Evolutionary conservation across 768 basidiomycete species (phyloP), one percentile per base, ranked within the genome.

Genomic region (Lactifluus subvellereus): DNA sequence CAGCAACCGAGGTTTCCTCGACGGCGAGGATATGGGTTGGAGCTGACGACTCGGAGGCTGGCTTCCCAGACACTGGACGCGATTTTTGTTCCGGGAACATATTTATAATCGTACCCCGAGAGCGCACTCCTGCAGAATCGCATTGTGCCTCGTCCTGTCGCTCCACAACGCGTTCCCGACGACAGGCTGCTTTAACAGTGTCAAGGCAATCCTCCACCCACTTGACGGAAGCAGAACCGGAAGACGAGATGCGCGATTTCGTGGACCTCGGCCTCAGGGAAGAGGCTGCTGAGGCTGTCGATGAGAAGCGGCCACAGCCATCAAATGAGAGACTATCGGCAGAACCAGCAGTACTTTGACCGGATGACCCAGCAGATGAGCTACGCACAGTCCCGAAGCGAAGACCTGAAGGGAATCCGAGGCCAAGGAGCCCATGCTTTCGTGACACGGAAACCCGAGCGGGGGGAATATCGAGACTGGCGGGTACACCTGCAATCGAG

Each of bases 401-500:
- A 70, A 80, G 74, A 6, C 80, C 79, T 1, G 83, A 83, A 0
- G 87, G 86, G 16, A 87, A 66, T 0, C 86, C 86, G 2, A 88
- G 72, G 0, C 84, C 87, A 10, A 89, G 75, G 56, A 85, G 82
- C 37, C 81, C 82, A 38, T 78, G 77, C 69, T 86, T 88, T 70
- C 58, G 58, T 43, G 47, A 18, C 30, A 32, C 52, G 7, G 63
- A 51, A 45, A 48, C 22, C 27, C 51, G 47, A 10, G 30, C 11
- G 16, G 37, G 32, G 13, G 42, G 63, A 61, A 62, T 67, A 22
- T 59, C 60, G 52, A 66, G 69, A 9, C 76, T 73, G 56, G 75
- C 80, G 66, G 82, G 76, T 4, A 77, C 74, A n/a, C 88, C 88
- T 0, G 81, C 80, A 70, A 89, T 88, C 67, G 89, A 89, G 68